phyloP scores from a whole-genome alignment of 345 rosid genomes.

The Eutrema heterophyllum region DNA sequence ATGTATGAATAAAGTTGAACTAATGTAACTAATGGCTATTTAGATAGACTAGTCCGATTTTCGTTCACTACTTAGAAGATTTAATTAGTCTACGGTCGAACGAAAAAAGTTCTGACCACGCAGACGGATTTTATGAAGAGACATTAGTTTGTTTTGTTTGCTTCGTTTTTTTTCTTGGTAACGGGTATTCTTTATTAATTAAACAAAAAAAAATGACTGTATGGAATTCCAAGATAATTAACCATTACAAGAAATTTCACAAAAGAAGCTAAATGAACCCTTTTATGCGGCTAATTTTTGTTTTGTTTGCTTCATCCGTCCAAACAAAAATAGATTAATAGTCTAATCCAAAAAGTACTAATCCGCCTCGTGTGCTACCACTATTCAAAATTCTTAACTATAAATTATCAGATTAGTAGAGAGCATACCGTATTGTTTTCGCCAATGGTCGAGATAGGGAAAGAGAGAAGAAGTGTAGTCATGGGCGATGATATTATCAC shows the following conservation, averaged over 20 bases:
- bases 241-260: too few relatives aligned
- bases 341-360: not conserved
- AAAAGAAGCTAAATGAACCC: too few relatives aligned
- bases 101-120: not conserved
- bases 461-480: slow-evolving; percentile 72
- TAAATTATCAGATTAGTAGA: not conserved
- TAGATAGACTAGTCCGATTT: not conserved
- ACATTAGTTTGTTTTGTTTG: not conserved
- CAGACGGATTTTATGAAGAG: not conserved
- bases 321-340: not conserved
- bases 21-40: not conserved
- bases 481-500: slow-evolving; percentile 44
- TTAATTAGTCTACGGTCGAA: not conserved
- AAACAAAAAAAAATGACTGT: too few relatives aligned
- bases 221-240: too few relatives aligned
- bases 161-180: not conserved
- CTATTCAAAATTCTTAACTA: not conserved
- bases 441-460: slow-evolving; percentile 75
- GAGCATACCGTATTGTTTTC: slow-evolving; percentile 61
- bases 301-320: not conserved
- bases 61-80: not conserved
- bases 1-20: not conserved
- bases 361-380: not conserved
- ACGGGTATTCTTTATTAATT: too few relatives aligned
- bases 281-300: too few relatives aligned